A percentile compares a stretch with the other conserved stretches of the same genome.
phyloP scores from a whole-genome alignment of 106 monocot species.

The Dendrobium nobile region DNA sequence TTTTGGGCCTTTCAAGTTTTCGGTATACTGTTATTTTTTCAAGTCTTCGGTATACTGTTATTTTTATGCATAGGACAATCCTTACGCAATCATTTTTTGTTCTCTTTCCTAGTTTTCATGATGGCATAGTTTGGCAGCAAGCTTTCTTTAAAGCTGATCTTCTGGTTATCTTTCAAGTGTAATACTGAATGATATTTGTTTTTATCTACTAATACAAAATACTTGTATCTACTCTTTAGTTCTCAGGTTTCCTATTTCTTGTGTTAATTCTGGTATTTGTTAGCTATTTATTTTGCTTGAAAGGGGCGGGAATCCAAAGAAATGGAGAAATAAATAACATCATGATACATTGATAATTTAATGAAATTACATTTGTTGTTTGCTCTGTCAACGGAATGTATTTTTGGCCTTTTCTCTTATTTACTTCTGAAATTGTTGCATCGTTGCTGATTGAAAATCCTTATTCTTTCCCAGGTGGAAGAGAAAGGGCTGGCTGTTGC shows the following conservation, averaged over 20 bases:
- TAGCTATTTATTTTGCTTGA: not conserved
- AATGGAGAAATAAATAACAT: not conserved
- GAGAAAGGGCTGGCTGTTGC: constrained; percentile 79
- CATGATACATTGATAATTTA: too few species aligned
- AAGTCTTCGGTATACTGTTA: too few species aligned
- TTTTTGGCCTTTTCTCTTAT: not conserved
- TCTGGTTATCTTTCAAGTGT: not conserved
- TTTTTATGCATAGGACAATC: too few species aligned
- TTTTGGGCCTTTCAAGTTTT: not conserved
- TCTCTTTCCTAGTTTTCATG: not conserved
- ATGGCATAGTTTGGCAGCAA: not conserved
- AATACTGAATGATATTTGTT: constrained; percentile 20
- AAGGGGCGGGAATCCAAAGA: not conserved
- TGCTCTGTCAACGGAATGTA: not conserved
- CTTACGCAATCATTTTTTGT: too few species aligned
- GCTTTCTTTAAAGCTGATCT: not conserved
- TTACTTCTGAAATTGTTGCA: not conserved
- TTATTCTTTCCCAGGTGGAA: constrained; percentile 53
- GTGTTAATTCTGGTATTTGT: not conserved
- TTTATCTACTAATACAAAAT: not conserved
- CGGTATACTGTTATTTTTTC: too few species aligned
- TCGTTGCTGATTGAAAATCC: not conserved
- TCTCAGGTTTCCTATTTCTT: not conserved
- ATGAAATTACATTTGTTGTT: not conserved
- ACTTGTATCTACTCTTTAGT: not conserved